Evolutionary conservation across 2,329 filamentous ascomycete genomes (phyloP).

Genomic region (Stagonosporopsis chrysanthemi): DNA sequence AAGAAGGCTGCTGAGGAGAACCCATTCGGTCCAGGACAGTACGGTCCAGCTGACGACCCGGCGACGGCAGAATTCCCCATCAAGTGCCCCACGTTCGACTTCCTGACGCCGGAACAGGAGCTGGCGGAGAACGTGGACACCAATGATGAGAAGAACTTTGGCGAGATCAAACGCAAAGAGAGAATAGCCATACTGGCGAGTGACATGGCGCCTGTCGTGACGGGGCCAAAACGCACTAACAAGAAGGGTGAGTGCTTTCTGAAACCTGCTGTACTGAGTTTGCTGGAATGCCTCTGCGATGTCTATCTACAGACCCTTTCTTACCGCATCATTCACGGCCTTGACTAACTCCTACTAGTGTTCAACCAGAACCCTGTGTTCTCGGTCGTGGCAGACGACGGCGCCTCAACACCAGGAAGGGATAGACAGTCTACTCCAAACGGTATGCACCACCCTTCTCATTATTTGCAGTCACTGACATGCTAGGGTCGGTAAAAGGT

Average conservation of each 20-base stretch:
- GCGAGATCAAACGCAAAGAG: constrained; percentile 75
- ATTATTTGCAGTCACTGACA: background rate
- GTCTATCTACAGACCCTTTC: too few species aligned
- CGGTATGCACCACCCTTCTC: constrained; percentile 25
- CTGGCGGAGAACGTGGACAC: constrained; percentile 77
- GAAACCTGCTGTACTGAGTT: too few species aligned
- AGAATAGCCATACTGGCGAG: constrained; percentile 75
- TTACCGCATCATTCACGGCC: background rate
- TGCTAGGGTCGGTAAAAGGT: constrained; percentile 45
- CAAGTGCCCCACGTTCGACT: constrained; percentile 70
- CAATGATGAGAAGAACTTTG: constrained; percentile 72
- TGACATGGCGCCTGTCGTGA: constrained; percentile 73
- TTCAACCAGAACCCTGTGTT: constrained; percentile 54
- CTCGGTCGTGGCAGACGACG: constrained; percentile 51
- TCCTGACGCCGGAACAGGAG: constrained; percentile 71
- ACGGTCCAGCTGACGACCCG: constrained; percentile 43
- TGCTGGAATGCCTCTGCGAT: background rate
- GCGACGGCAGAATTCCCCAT: constrained; percentile 56
- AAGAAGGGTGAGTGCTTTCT: constrained; percentile 53
- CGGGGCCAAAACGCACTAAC: constrained; percentile 58
- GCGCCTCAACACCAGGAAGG: constrained; percentile 48
- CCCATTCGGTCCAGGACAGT: constrained; percentile 75
- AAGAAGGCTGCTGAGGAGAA: constrained; percentile 87
- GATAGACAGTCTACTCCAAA: constrained; percentile 52
- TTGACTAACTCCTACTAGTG: constrained; percentile 28